Evolutionary conservation across 495 filamentous ascomycete genomes (phyloP), one percentile per base, ranked within the genome.

Genomic region (Hypoxylon intermedium): DNA sequence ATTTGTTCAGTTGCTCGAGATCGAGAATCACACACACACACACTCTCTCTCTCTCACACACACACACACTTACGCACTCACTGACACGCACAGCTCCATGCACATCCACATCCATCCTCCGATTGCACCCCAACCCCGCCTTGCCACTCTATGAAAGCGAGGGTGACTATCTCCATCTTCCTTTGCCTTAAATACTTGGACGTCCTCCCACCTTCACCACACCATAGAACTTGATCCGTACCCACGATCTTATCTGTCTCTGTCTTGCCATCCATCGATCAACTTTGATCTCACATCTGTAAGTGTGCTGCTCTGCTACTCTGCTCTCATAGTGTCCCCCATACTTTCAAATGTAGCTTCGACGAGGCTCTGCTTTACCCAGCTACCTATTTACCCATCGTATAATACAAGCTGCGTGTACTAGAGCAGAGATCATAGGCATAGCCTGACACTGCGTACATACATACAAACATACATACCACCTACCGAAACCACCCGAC

Each of bases 81-180:
- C 43, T 20, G 15, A 11, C 21, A 34, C n/a, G n/a, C n/a, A n/a
- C n/a, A n/a, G 33, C 33, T 40, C 30, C 9, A 45, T 33, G 26
- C 30, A 4, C 9, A 9, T 33, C 30, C 30, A 33, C 23, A 36
- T 34, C 31, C 33, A 6, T 4, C 12, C 18, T 43, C 53, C 48
- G 44, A 57, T 63, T 21, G 46, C 53, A 58, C 60, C 53, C 59
- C 52, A 43, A 43, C 40, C 40, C 40, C 36, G 51, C 44, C 58
- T 62, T 62, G 58, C 38, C 52, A 61, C 50, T 11, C 44, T 38
- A 38, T 38, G 52, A 56, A 56, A 46, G 38, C 31, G n/a, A n/a
- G n/a, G n/a, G n/a, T n/a, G n/a, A n/a, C n/a, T n/a, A n/a, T n/a
- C n/a, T n/a, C n/a, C n/a, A n/a, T n/a, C n/a, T n/a, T n/a, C n/a